These are phyloP conservation scores for Paecilomyces sp. DNA, from an alignment of 2,329 filamentous ascomycete genomes.

Conservation along the genomic window DNA sequence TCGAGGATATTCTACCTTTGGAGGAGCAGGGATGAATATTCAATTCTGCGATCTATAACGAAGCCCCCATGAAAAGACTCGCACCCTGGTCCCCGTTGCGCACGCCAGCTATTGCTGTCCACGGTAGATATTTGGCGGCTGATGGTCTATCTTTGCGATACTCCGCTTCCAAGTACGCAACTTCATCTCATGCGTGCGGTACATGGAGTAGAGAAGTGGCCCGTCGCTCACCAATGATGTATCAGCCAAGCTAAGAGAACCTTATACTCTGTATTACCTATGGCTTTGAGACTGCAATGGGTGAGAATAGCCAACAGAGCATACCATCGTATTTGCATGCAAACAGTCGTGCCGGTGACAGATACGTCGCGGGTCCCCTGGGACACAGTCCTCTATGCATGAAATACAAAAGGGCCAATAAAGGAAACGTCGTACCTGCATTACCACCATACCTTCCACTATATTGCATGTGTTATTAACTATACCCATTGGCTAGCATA, in stretches of 20 bases:
- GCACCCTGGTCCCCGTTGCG: neutral
- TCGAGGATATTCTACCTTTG: conserved; percentile 22
- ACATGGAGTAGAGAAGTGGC: neutral
- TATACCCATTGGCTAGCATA: too few relatives aligned
- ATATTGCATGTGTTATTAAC: too few relatives aligned
- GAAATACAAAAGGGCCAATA: neutral
- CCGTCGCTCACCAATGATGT: neutral
- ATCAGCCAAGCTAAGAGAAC: neutral
- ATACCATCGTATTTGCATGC: neutral
- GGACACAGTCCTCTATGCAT: neutral
- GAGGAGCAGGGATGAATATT: neutral
- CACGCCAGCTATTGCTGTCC: too few relatives aligned
- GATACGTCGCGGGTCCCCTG: neutral
- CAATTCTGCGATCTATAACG: neutral
- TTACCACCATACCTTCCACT: too few relatives aligned
- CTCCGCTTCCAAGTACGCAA: neutral
- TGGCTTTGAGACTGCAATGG: neutral
- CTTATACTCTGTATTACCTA: neutral
- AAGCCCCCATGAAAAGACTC: neutral
- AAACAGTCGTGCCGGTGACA: neutral
- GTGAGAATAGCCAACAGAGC: neutral
- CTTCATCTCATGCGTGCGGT: neutral
- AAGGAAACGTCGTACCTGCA: too few relatives aligned
- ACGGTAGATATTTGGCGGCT: neutral
- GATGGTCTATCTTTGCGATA: neutral